Evolutionary conservation across 352 stramenopile species (phyloP).

Genomic region (Phytophthora nicotianae): DNA sequence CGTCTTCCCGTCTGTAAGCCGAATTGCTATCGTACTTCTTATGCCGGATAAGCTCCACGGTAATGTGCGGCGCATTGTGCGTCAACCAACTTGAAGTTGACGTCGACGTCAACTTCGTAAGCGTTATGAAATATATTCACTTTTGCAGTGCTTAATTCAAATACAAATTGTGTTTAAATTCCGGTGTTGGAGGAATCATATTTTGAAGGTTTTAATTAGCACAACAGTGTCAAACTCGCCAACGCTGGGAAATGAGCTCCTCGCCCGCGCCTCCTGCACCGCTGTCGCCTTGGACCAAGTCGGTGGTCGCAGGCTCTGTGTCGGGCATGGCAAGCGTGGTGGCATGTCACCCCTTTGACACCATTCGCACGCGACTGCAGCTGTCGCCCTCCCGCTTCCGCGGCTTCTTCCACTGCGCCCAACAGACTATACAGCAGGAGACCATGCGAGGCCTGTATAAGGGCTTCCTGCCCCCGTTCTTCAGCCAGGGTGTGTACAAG

Average conservation of each 20-base stretch:
- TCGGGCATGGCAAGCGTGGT: slow-evolving; percentile 86
- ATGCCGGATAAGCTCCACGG: background rate
- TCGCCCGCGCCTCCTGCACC: slow-evolving; percentile 5
- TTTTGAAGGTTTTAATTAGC: slow-evolving; percentile 11
- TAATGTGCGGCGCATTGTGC: too few species aligned
- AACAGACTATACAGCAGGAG: slow-evolving; percentile 68
- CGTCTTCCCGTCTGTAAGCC: slow-evolving; percentile 35
- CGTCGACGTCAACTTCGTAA: slow-evolving; percentile 5
- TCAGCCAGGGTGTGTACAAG: slow-evolving; percentile 89
- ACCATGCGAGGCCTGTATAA: slow-evolving; percentile 79
- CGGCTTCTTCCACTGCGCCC: slow-evolving; percentile 65
- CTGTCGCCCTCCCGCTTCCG: slow-evolving; percentile 65
- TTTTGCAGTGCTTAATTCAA: background rate
- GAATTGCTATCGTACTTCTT: too few species aligned
- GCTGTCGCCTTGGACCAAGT: slow-evolving; percentile 69
- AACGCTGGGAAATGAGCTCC: slow-evolving; percentile 26
- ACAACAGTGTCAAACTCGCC: slow-evolving; percentile 3
- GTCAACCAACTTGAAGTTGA: slow-evolving; percentile 32
- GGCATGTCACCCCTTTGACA: slow-evolving; percentile 86
- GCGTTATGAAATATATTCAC: slow-evolving; percentile 12
- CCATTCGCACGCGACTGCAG: slow-evolving; percentile 87
- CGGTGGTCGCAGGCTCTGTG: slow-evolving; percentile 75
- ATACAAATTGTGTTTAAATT: slow-evolving; percentile 7
- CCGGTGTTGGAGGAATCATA: slow-evolving; percentile 19
- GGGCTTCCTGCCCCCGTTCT: slow-evolving; percentile 86